These are phyloP conservation scores for Plasmodium gallinaceum DNA, from an alignment of 169 alveolate genomes.

Conservation along the genomic window DNA sequence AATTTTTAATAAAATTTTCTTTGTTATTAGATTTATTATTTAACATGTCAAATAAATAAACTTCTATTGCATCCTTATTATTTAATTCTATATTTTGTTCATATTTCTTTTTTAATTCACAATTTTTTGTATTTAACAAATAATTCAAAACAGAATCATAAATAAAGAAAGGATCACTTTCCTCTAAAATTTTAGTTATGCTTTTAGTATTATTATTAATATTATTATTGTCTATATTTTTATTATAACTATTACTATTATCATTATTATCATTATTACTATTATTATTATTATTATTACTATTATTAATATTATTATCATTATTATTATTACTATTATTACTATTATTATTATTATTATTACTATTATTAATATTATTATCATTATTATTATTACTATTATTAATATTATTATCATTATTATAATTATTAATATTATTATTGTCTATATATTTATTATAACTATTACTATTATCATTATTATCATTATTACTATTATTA, in stretches of 20 bases:
- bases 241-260: not conserved
- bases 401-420: not conserved
- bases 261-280: not conserved
- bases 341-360: not conserved
- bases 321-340: not conserved
- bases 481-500: not conserved
- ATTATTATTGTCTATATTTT: not conserved
- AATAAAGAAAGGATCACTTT: slow-evolving; percentile 5
- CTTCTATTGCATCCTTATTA: slow-evolving; percentile 34
- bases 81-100: slow-evolving; percentile 17
- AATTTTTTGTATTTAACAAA: slow-evolving; percentile 12
- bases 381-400: not conserved
- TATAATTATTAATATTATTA: not conserved
- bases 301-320: not conserved
- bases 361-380: not conserved
- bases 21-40: slow-evolving; percentile 14
- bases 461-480: not conserved
- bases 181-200: slow-evolving; percentile 18
- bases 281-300: not conserved
- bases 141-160: slow-evolving; percentile 20
- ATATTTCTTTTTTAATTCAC: slow-evolving; percentile 53
- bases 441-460: too few species aligned
- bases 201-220: not conserved
- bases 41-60: slow-evolving; percentile 19
- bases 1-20: slow-evolving; percentile 40